Conservation (phyloP, 2,329 filamentous ascomycete species). For the Fusarium nanum region DNA sequence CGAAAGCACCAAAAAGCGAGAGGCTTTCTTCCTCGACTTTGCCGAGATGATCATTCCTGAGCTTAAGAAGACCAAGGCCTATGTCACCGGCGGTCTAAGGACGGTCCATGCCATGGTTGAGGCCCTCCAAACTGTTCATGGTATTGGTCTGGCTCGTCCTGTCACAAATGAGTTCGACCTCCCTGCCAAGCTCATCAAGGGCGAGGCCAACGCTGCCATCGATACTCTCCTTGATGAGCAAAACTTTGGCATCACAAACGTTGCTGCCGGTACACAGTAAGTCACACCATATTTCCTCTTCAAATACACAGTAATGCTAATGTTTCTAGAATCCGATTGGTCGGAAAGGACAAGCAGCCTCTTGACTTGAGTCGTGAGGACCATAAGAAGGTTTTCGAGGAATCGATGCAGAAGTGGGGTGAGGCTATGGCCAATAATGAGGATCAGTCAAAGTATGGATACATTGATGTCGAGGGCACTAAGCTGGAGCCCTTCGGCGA, state of each 20-base stretch:
- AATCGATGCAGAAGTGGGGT: constrained; percentile 48
- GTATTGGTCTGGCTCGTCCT: constrained; percentile 65
- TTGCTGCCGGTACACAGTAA: constrained; percentile 51
- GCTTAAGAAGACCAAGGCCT: constrained; percentile 64
- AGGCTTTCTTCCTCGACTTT: constrained; percentile 71
- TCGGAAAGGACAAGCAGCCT: constrained; percentile 62
- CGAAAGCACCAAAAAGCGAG: constrained; percentile 66
- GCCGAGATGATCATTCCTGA: constrained; percentile 62
- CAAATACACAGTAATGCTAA: background rate
- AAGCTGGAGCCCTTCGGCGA: constrained; percentile 51
- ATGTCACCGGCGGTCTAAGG: constrained; percentile 69
- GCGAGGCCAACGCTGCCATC: constrained; percentile 59
- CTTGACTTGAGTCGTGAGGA: constrained; percentile 64
- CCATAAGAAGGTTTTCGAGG: constrained; percentile 47
- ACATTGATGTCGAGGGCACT: constrained; percentile 47
- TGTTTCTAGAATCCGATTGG: constrained; percentile 46
- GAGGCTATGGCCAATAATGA: constrained; percentile 48
- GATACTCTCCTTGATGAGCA: constrained; percentile 60
- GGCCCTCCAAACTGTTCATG: constrained; percentile 68
- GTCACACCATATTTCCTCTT: background rate
- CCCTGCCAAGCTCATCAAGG: constrained; percentile 43
- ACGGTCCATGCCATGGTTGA: constrained; percentile 67
- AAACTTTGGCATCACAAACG: constrained; percentile 57
- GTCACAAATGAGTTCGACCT: constrained; percentile 42
- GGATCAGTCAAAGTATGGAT: constrained; percentile 50